Base-by-base conservation (phyloP, 768 basidiomycete genomes). In the Tricholoma matsutake region DNA sequence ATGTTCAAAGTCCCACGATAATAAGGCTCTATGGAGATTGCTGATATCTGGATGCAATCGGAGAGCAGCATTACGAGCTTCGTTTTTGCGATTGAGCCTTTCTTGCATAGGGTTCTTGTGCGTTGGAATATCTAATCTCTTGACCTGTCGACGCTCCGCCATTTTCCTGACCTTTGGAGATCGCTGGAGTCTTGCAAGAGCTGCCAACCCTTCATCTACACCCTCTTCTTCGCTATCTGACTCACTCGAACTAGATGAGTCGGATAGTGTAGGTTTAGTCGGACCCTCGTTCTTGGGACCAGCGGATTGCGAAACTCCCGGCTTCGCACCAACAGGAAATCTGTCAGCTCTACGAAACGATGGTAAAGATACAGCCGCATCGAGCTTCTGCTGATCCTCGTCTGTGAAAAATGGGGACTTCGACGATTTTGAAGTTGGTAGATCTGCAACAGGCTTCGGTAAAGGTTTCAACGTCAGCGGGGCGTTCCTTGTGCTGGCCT, bases 1-100 rank as follows among this genome's bases (percentile, higher is more conserved):
- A 64, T 92, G 84, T 51, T 88, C 82, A 63, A 94, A 94, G 71
- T 91, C 79, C 97, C 97, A 99, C 0, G 91, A 87, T 1, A 99
- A 75, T 29, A 98, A 79, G 9, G 79, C 75, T 51, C 85, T 86
- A 71, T 96, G 90, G 20, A 99, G 85, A 6, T 79, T 81, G 31
- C 87, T 86, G 18, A 96, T 80, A 67, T 98, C 88, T 2, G 95
- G 96, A 68, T 86, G 89, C 67, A 96, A 78, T 7, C 95, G 86
- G 63, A 87, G 75, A 6, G 84, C 83, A 49, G 78, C 83, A 59
- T 82, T 81, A 18, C 84, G 85, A 28, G 84, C 83, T 58, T 86
- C 84, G 16, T 89, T 86, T 55, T 83, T 80, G 60, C 83, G 81
- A 31, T 78, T 74, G 41, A 86, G 64, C 34, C 86, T 78, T 53